Evolutionary conservation across 176 grass and related monocot species (phyloP).

Genomic region (maize (Zea mays)): DNA sequence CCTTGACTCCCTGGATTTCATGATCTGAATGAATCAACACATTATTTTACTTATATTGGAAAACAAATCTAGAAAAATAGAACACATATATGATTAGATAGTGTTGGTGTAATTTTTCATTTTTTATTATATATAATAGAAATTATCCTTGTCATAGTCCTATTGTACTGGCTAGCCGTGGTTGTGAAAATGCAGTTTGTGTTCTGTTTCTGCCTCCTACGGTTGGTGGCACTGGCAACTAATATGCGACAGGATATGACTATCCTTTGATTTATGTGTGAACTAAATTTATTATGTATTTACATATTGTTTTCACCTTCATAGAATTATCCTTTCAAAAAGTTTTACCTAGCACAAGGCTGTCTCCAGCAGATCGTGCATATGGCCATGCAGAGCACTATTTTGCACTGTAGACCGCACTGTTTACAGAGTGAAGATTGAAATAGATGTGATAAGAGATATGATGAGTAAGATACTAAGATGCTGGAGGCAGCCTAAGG

Average conservation of each 20-base stretch:
- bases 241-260: background rate
- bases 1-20: conserved; percentile 6
- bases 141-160: background rate
- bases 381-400: too few relatives aligned
- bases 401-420: too few relatives aligned
- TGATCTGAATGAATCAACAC: background rate
- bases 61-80: conserved; percentile 7
- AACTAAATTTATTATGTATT: background rate
- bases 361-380: too few relatives aligned
- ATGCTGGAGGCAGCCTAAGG: background rate
- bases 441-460: too few relatives aligned
- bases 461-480: too few relatives aligned
- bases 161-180: conserved; percentile 3
- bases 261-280: background rate
- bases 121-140: conserved; percentile 8
- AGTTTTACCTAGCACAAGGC: background rate
- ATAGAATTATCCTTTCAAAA: conserved; percentile 10
- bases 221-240: background rate
- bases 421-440: too few relatives aligned
- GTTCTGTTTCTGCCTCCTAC: background rate
- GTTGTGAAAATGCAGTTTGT: background rate
- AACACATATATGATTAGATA: background rate
- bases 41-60: background rate
- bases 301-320: conserved; percentile 11
- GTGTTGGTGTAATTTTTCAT: background rate